These are phyloP conservation scores for Collybia nuda DNA, from an alignment of 768 basidiomycete genomes.

Conservation along the genomic window DNA sequence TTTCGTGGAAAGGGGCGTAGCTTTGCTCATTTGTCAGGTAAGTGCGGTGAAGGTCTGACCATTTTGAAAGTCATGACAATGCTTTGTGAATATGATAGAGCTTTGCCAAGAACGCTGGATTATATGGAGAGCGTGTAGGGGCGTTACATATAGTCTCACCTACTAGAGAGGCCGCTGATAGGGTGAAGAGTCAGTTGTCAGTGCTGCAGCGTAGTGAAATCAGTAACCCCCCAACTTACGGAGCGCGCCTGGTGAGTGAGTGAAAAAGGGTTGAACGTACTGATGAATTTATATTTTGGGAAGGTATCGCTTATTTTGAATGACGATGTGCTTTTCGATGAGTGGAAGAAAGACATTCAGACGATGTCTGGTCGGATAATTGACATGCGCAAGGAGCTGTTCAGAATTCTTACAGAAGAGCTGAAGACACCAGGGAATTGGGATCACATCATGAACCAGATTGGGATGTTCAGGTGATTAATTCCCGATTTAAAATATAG, in stretches of 20 bases:
- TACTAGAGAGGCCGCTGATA: constrained; percentile 61
- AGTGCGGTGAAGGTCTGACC: constrained; percentile 15
- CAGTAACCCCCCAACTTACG: constrained; percentile 90
- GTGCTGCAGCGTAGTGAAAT: constrained; percentile 94
- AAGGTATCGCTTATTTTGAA: constrained; percentile 85
- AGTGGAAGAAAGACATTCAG: constrained; percentile 89
- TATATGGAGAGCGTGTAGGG: constrained; percentile 94
- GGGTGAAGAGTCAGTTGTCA: constrained; percentile 85
- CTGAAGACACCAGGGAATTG: constrained; percentile 89
- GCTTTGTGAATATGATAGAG: constrained; percentile 60
- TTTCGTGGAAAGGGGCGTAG: constrained; percentile 75
- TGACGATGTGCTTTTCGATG: constrained; percentile 66
- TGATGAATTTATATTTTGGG: constrained; percentile 1
- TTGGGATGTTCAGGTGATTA: constrained; percentile 93
- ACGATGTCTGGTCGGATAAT: constrained; percentile 95
- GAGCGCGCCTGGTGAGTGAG: constrained; percentile 72
- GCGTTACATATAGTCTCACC: constrained; percentile 84
- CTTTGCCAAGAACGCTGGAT: constrained; percentile 95
- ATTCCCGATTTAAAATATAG: not conserved
- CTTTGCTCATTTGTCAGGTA: constrained; percentile 88
- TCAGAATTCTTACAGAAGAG: constrained; percentile 70
- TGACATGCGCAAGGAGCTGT: constrained; percentile 81
- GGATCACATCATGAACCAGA: constrained; percentile 95
- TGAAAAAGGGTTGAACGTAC: not conserved
- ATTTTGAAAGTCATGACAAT: not conserved